These are phyloP conservation scores for Rhizopus delemar DNA, from an alignment of 371 early-diverging fungal genomes.

Conservation along the genomic window DNA sequence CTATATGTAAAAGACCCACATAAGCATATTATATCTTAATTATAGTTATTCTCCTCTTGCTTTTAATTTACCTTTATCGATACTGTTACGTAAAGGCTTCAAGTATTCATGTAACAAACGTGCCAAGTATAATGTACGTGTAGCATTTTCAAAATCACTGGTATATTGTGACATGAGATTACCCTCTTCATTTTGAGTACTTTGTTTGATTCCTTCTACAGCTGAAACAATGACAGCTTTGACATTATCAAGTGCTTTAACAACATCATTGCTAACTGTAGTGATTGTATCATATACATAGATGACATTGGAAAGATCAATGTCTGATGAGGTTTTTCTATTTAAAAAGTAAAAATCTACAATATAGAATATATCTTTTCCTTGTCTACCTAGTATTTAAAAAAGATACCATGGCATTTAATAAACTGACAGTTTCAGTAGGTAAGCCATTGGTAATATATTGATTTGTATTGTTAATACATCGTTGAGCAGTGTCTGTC, in stretches of 20 bases:
- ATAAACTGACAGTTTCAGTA: slow-evolving; percentile 12
- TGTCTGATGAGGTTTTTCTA: slow-evolving; percentile 17
- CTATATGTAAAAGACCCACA: slow-evolving; percentile 12
- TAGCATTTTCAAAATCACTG: slow-evolving; percentile 12
- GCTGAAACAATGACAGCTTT: slow-evolving; percentile 1
- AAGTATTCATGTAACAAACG: slow-evolving; percentile 34
- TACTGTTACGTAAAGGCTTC: slow-evolving; percentile 16
- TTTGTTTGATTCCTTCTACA: not conserved
- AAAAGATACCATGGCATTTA: slow-evolving; percentile 12
- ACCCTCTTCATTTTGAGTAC: not conserved
- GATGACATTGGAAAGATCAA: slow-evolving; percentile 14
- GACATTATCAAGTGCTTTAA: slow-evolving; percentile 8
- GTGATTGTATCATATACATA: slow-evolving; percentile 20
- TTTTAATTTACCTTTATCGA: slow-evolving; percentile 26
- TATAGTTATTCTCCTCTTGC: too few relatives aligned
- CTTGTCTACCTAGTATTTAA: slow-evolving; percentile 13
- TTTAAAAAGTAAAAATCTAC: not conserved
- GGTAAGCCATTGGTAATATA: not conserved
- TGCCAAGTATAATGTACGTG: slow-evolving; percentile 21
- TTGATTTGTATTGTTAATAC: slow-evolving; percentile 7
- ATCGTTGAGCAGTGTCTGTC: slow-evolving; percentile 7
- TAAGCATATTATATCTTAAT: not conserved
- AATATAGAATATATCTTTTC: too few relatives aligned
- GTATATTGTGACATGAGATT: slow-evolving; percentile 1
- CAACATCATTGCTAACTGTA: slow-evolving; percentile 14